Percentiles rank a stretch among this genome's conserved stretches.
Conservation (phyloP, 2,329 filamentous ascomycete species). For the Cytospora mali region DNA sequence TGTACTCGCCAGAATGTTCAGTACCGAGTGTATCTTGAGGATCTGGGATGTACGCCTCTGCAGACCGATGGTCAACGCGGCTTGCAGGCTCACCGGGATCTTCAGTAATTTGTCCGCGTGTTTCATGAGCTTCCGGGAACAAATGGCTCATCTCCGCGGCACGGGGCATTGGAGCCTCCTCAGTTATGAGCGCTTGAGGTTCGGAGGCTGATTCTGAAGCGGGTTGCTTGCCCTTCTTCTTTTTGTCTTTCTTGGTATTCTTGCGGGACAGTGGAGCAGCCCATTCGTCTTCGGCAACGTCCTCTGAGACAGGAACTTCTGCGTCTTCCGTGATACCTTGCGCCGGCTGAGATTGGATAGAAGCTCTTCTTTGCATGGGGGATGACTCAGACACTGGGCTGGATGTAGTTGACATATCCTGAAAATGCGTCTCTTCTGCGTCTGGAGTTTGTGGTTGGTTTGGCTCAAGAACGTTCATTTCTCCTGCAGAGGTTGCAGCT, state of each 20-base stretch:
- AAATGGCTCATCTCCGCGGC: not conserved
- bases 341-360: not conserved
- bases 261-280: conserved; percentile 31
- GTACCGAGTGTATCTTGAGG: conserved; percentile 1
- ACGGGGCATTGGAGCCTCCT: conserved; percentile 3
- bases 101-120: not conserved
- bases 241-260: conserved; percentile 44
- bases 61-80: conserved; percentile 6
- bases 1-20: not conserved
- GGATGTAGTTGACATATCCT: conserved; percentile 1
- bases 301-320: conserved; percentile 25
- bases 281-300: conserved; percentile 31
- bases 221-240: conserved; percentile 38
- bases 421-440: conserved; percentile 9
- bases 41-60: conserved; percentile 10
- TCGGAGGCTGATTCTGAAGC: conserved; percentile 27
- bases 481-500: conserved; percentile 30
- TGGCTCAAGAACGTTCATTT: conserved; percentile 20
- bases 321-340: conserved; percentile 32
- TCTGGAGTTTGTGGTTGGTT: conserved; percentile 21
- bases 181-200: conserved; percentile 16
- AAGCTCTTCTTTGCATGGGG: not conserved
- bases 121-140: not conserved
- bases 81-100: not conserved
- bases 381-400: conserved; percentile 2